A percentile compares a stretch with the other conserved stretches of the same genome.
phyloP scores from a whole-genome alignment of 306 rosid species.

The Aeschynomene evenia region DNA sequence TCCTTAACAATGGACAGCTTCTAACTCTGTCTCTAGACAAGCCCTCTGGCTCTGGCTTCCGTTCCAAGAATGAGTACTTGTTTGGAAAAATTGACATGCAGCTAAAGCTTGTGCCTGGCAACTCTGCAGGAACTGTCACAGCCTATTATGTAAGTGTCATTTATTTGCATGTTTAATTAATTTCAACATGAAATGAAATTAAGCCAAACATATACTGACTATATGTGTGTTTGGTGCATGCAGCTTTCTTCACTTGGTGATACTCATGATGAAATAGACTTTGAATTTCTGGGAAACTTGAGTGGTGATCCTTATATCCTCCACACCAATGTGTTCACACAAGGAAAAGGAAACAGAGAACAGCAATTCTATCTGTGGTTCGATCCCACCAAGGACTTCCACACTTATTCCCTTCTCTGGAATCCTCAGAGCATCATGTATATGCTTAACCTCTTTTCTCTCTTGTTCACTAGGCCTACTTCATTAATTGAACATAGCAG shows the following conservation, averaged over 20 bases:
- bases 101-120: slow-evolving; percentile 66
- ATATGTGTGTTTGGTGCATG: background rate
- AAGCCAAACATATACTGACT: background rate
- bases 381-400: slow-evolving; percentile 71
- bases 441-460: background rate
- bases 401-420: slow-evolving; percentile 70
- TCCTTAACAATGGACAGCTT: slow-evolving; percentile 40
- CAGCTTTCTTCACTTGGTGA: slow-evolving; percentile 58
- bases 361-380: slow-evolving; percentile 69
- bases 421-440: slow-evolving; percentile 64
- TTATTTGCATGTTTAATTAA: background rate
- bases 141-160: slow-evolving; percentile 51
- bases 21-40: slow-evolving; percentile 54
- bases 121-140: slow-evolving; percentile 62
- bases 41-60: slow-evolving; percentile 54
- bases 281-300: slow-evolving; percentile 65
- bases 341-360: slow-evolving; percentile 63
- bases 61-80: slow-evolving; percentile 43
- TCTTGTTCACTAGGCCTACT: background rate
- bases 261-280: slow-evolving; percentile 62
- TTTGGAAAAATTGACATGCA: slow-evolving; percentile 71
- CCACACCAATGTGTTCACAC: slow-evolving; percentile 54
- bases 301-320: slow-evolving; percentile 68
- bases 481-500: background rate
- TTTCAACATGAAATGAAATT: slow-evolving; percentile 2